Evolutionary conservation across 2,329 filamentous ascomycete genomes (phyloP), one percentile per base, ranked within the genome.

Genomic region (Aspergillus nomiae): DNA sequence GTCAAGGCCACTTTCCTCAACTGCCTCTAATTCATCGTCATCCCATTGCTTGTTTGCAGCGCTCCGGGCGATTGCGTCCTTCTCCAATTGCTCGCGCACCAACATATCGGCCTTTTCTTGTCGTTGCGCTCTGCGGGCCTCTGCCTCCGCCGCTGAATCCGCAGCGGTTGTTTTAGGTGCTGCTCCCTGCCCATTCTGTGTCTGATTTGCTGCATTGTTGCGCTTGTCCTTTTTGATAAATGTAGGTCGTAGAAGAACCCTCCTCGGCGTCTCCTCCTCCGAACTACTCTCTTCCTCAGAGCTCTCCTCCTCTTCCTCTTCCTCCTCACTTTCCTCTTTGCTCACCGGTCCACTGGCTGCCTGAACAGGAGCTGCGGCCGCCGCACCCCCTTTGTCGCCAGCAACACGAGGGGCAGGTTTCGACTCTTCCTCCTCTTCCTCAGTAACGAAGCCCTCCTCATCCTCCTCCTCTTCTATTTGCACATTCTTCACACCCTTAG

Each of bases 11-110:
- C 89, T 88, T 62, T 87, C 87, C 30, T 87, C 87, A 26, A 86
- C 85, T 6, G 89, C 87, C n/a, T 88, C 86, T 21, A 86, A 84
- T 16, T 89, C 86, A 58, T 84, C 81, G 60, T 87, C 84, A 62
- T 97, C 94, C 93, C 94, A 97, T 72, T 92, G 89, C 74, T 92
- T 92, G 78, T 92, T 93, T 14, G 89, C 90, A 0, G 88, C 87
- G 0, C 89, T 89, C 60, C 89, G 87, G 26, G 91, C 92, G 4
- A 90, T 90, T 0, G 91, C 86, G 71, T 94, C 90, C 68, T 91
- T 92, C 71, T 91, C 89, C 50, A 98, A 88, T 74, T 98, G 93
- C 70, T 94, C 92, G 74, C 97, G 92, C 16, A 99, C 88, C 11
- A 98, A 82, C 61, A 87, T 89, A 75, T 97, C 90, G 14, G 90